phyloP scores from a whole-genome alignment of 352 stramenopile species.

The Paralagenidium karlingii region DNA sequence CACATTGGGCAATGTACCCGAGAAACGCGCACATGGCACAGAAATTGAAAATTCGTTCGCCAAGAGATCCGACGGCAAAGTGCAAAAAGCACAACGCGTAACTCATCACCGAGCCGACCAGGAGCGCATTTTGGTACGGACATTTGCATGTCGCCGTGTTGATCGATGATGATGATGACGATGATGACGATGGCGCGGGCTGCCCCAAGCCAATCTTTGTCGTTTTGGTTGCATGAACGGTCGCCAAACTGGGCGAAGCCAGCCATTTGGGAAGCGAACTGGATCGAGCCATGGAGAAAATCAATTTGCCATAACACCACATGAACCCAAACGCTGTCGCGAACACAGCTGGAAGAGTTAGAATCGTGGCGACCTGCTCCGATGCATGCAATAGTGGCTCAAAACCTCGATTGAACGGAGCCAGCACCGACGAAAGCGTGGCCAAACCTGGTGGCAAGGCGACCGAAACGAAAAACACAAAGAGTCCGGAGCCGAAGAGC shows the following conservation, averaged over 20 bases:
- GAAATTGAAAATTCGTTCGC: slow-evolving; percentile 10
- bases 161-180: too few relatives aligned
- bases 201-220: too few relatives aligned
- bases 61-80: slow-evolving; percentile 2
- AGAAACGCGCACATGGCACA: slow-evolving; percentile 8
- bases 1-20: slow-evolving; percentile 12
- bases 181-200: too few relatives aligned
- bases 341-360: slow-evolving; percentile 15
- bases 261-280: slow-evolving; percentile 5
- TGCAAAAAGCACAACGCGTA: slow-evolving; percentile 10
- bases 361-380: slow-evolving; percentile 2
- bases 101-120: slow-evolving; percentile 3
- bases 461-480: slow-evolving; percentile 14
- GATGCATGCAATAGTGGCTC: slow-evolving; percentile 10
- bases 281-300: slow-evolving; percentile 13
- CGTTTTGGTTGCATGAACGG: too few relatives aligned
- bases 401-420: slow-evolving; percentile 24
- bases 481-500: slow-evolving; percentile 8
- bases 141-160: background rate
- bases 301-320: slow-evolving; percentile 14
- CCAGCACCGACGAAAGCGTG: slow-evolving; percentile 8
- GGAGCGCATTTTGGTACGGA: slow-evolving; percentile 1
- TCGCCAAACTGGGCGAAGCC: background rate
- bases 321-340: slow-evolving; percentile 18
- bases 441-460: slow-evolving; percentile 13